phyloP scores from a whole-genome alignment of 2,329 filamentous ascomycete species.

The Alternaria solani region DNA sequence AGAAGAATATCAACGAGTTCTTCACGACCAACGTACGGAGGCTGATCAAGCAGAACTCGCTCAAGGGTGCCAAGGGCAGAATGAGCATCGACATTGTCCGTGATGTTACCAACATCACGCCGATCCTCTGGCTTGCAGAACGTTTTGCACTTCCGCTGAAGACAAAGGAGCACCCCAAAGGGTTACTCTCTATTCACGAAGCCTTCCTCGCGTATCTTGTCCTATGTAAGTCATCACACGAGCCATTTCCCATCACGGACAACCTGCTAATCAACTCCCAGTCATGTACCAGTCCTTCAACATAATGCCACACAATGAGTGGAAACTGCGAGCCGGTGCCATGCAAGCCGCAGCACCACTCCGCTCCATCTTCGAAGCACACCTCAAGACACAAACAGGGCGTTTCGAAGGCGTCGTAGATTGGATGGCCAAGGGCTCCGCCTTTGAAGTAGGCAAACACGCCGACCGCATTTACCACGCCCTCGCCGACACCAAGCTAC shows the following conservation, averaged over 20 bases:
- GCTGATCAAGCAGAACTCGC: slow-evolving; percentile 57
- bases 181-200: slow-evolving; percentile 59
- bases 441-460: slow-evolving; percentile 62
- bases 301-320: slow-evolving; percentile 59
- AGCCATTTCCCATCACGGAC: not conserved
- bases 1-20: slow-evolving; percentile 71
- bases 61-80: slow-evolving; percentile 56
- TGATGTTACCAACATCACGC: slow-evolving; percentile 73
- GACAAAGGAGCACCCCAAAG: slow-evolving; percentile 66
- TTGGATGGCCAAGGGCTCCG: slow-evolving; percentile 57
- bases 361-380: slow-evolving; percentile 71
- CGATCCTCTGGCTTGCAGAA: slow-evolving; percentile 69
- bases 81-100: slow-evolving; percentile 64
- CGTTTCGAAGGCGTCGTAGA: slow-evolving; percentile 62
- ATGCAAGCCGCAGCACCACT: slow-evolving; percentile 66
- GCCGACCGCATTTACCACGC: slow-evolving; percentile 63
- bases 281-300: slow-evolving; percentile 66
- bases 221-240: slow-evolving; percentile 56
- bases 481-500: slow-evolving; percentile 56
- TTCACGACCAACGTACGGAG: slow-evolving; percentile 60
- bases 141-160: slow-evolving; percentile 74
- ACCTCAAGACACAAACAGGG: slow-evolving; percentile 70
- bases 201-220: slow-evolving; percentile 65
- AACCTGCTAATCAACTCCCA: not conserved
- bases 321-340: slow-evolving; percentile 58